These are phyloP conservation scores for Penicillium goetzii DNA, from an alignment of 495 filamentous ascomycete genomes.

Conservation along the genomic window DNA sequence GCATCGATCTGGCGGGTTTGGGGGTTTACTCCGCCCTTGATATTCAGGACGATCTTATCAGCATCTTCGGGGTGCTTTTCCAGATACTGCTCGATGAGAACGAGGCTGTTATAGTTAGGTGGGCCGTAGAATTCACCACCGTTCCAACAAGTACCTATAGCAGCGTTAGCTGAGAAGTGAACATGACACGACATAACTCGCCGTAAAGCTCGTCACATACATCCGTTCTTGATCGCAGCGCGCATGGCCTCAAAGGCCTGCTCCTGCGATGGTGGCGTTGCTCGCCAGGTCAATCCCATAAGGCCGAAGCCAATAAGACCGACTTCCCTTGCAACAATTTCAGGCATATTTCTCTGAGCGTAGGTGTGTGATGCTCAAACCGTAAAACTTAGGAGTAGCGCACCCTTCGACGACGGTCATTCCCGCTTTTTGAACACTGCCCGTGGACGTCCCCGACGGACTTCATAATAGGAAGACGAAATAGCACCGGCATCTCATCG, in stretches of 20 bases:
- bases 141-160: constrained; percentile 6
- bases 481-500: neutral
- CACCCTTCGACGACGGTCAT: neutral
- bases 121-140: constrained; percentile 6
- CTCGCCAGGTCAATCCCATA: constrained; percentile 5
- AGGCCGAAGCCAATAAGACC: constrained; percentile 1
- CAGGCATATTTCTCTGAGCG: neutral
- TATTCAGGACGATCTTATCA: neutral
- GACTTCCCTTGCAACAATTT: neutral
- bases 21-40: neutral
- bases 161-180: constrained; percentile 1
- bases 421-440: neutral
- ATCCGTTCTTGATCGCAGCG: constrained; percentile 1
- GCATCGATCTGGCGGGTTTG: neutral
- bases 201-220: neutral
- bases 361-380: neutral
- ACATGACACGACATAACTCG: neutral
- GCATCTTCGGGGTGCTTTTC: neutral
- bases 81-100: neutral
- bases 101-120: constrained; percentile 1
- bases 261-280: constrained; percentile 4
- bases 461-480: neutral
- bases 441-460: neutral
- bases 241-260: constrained; percentile 6
- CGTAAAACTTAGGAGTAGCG: neutral